A percentile compares a stretch with the other conserved stretches of the same genome.
Conservation (phyloP, 129 eudicot genomes). For the Lactuca sativa region DNA sequence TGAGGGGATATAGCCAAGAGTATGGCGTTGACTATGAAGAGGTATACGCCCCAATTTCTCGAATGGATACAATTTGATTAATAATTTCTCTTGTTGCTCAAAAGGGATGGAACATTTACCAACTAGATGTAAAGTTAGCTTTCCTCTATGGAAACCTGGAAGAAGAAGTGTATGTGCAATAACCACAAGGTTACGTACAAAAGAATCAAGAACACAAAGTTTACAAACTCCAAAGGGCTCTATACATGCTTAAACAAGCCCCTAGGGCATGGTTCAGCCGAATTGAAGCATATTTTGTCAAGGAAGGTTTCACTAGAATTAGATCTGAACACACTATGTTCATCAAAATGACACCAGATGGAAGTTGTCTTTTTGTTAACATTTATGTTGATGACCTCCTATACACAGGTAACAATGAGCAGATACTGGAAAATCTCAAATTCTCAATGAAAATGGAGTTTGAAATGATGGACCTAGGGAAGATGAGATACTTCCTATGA, state of each 20-base stretch:
- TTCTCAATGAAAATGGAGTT: not conserved
- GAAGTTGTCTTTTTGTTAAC: not conserved
- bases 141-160: not conserved
- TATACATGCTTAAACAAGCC: too few relatives aligned
- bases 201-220: too few relatives aligned
- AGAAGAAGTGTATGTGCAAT: not conserved
- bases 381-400: constrained; percentile 13
- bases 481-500: not conserved
- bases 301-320: too few relatives aligned
- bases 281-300: too few relatives aligned
- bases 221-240: too few relatives aligned
- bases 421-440: not conserved
- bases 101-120: not conserved
- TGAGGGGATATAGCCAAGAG: not conserved
- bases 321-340: too few relatives aligned
- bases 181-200: not conserved
- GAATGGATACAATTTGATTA: not conserved
- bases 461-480: not conserved
- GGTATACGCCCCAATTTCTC: not conserved
- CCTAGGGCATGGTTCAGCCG: too few relatives aligned
- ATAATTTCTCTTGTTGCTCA: too few relatives aligned
- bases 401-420: not conserved
- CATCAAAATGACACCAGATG: too few relatives aligned
- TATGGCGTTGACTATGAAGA: not conserved
- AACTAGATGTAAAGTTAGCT: not conserved